phyloP scores from a whole-genome alignment of 768 basidiomycete species.

The Tulasnella sp. region DNA sequence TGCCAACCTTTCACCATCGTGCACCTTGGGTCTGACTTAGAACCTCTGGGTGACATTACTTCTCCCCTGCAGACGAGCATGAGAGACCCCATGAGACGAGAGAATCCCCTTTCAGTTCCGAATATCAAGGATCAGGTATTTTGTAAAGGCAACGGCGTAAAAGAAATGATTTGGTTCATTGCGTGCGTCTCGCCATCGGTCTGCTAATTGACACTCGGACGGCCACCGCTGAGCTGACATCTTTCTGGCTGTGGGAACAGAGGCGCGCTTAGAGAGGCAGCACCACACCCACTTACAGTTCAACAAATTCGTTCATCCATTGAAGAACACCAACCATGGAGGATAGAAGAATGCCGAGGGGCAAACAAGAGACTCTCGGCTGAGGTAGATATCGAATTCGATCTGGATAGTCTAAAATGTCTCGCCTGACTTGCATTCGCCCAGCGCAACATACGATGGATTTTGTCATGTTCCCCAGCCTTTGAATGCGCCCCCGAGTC shows the following conservation, averaged over 20 bases:
- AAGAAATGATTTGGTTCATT: neutral
- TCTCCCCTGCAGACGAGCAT: too few species aligned
- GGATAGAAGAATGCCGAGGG: neutral
- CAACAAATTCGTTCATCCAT: neutral
- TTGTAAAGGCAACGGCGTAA: conserved; percentile 72
- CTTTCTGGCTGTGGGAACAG: neutral
- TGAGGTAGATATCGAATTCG: neutral
- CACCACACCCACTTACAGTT: neutral
- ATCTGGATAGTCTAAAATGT: too few species aligned
- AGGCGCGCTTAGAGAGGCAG: neutral
- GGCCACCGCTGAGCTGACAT: neutral
- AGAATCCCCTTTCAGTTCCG: neutral
- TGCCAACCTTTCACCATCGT: too few species aligned
- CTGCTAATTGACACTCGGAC: too few species aligned
- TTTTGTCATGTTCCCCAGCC: too few species aligned
- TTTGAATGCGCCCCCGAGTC: too few species aligned
- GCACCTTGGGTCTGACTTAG: too few species aligned
- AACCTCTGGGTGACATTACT: too few species aligned
- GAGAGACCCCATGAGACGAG: neutral
- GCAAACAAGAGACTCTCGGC: neutral
- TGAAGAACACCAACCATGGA: neutral
- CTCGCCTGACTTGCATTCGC: too few species aligned
- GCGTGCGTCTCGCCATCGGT: neutral
- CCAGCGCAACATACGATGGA: too few species aligned
- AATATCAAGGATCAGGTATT: conserved; percentile 64